Evolutionary conservation across 306 rosid species (phyloP).

Genomic region (Macrotyloma uniflorum): DNA sequence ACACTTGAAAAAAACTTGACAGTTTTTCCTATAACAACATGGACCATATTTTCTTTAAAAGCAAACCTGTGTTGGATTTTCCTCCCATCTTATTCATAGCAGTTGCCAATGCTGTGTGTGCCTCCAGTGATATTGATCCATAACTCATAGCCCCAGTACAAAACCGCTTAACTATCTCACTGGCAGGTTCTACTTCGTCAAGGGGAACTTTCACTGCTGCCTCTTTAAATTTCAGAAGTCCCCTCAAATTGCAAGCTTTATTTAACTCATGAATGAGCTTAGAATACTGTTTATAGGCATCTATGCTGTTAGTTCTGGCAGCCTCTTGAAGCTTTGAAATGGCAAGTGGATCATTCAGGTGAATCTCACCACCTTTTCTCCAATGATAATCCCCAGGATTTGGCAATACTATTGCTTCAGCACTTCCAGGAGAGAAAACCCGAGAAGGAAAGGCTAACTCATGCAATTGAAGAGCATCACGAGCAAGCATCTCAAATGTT

Average conservation of each 20-base stretch:
- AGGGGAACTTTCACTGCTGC: not conserved
- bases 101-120: constrained; percentile 10
- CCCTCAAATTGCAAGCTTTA: constrained; percentile 18
- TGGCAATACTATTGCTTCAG: constrained; percentile 1
- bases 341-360: constrained; percentile 15
- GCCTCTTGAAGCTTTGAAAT: constrained; percentile 17
- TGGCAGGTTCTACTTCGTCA: constrained; percentile 9
- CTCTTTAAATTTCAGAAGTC: constrained; percentile 21
- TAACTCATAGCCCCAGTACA: constrained; percentile 18
- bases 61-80: constrained; percentile 22
- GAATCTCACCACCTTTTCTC: constrained; percentile 16
- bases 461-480: constrained; percentile 5
- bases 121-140: constrained; percentile 15
- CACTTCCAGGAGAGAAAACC: constrained; percentile 15
- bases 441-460: constrained; percentile 5
- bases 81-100: constrained; percentile 19
- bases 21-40: not conserved
- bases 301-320: constrained; percentile 2
- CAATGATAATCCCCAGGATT: constrained; percentile 16
- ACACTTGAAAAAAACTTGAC: not conserved
- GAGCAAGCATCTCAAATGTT: constrained; percentile 19
- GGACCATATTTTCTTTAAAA: not conserved
- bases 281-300: constrained; percentile 13
- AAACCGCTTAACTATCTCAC: constrained; percentile 16
- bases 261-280: not conserved